These are phyloP conservation scores for Monosporozyma aerobia DNA, from an alignment of 805 yeast species.

Conservation along the genomic window DNA sequence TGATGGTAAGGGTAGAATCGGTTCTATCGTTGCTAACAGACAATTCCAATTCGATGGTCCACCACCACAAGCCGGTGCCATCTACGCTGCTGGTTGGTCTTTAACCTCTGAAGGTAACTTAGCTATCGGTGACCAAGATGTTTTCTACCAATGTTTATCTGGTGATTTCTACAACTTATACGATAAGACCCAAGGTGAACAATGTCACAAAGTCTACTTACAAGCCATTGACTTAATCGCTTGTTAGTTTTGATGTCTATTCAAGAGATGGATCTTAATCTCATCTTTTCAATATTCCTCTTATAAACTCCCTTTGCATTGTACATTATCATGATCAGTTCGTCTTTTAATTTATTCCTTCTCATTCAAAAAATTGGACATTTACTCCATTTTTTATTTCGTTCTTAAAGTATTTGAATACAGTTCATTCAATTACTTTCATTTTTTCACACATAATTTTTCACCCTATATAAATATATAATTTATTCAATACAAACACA, in stretches of 20 bases:
- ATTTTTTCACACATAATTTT: not conserved
- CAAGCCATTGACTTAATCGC: conserved; percentile 46
- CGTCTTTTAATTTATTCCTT: not conserved
- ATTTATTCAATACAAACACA: not conserved
- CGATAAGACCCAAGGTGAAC: conserved; percentile 50
- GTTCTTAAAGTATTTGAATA: conserved; percentile 1
- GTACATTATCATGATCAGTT: conserved; percentile 2
- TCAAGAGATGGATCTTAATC: not conserved
- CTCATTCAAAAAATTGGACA: not conserved
- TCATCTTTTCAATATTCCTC: not conserved
- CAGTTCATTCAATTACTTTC: not conserved
- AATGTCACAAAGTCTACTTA: conserved; percentile 56
- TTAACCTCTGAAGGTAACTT: conserved; percentile 46
- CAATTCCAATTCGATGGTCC: conserved; percentile 85
- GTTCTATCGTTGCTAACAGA: conserved; percentile 74
- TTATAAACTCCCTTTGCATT: conserved; percentile 2
- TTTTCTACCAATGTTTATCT: conserved; percentile 65
- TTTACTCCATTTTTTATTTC: not conserved
- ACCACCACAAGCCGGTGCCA: conserved; percentile 74
- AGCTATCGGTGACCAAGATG: conserved; percentile 52
- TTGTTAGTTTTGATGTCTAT: conserved; percentile 32
- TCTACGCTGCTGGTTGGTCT: conserved; percentile 63
- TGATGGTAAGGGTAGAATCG: conserved; percentile 59
- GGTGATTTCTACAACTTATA: conserved; percentile 74
- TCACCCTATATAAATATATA: not conserved